Conservation (phyloP, 2,329 filamentous ascomycete genomes). For the Myriosclerotinia duriaeana region DNA sequence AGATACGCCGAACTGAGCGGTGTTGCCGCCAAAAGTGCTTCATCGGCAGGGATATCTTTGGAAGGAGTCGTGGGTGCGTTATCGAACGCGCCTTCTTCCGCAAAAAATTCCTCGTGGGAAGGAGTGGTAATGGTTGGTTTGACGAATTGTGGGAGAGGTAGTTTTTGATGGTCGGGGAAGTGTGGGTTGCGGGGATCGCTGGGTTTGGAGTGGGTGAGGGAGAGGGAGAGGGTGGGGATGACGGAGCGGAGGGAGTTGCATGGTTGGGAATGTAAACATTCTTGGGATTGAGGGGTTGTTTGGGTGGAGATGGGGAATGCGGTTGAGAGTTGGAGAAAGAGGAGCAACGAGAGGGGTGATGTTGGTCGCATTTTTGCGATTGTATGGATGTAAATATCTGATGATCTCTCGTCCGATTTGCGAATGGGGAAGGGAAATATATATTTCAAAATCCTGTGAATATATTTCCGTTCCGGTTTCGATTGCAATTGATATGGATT, state of each 20-base stretch:
- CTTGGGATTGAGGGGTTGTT: neutral
- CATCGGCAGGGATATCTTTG: slow-evolving; percentile 26
- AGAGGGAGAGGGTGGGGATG: neutral
- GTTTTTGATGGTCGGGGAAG: slow-evolving; percentile 35
- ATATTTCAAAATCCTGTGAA: neutral
- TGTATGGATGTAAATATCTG: neutral
- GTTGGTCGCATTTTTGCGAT: slow-evolving; percentile 20
- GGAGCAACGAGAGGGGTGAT: slow-evolving; percentile 19
- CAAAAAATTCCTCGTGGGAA: neutral
- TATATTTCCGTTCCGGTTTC: neutral
- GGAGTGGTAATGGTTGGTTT: slow-evolving; percentile 7
- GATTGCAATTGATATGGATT: slow-evolving; percentile 5
- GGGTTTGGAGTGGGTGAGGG: neutral
- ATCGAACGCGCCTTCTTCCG: slow-evolving; percentile 29
- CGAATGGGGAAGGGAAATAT: neutral
- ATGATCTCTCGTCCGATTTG: neutral
- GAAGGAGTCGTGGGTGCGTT: slow-evolving; percentile 36
- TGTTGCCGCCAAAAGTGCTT: slow-evolving; percentile 30
- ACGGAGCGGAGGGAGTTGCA: neutral
- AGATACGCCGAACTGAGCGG: slow-evolving; percentile 35
- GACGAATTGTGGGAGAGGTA: neutral
- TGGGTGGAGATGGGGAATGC: slow-evolving; percentile 24
- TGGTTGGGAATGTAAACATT: slow-evolving; percentile 14
- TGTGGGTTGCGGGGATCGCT: slow-evolving; percentile 28
- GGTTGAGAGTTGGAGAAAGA: slow-evolving; percentile 30